phyloP scores from a whole-genome alignment of 257 asterid genomes.

The Solanum infundibuliforme region DNA sequence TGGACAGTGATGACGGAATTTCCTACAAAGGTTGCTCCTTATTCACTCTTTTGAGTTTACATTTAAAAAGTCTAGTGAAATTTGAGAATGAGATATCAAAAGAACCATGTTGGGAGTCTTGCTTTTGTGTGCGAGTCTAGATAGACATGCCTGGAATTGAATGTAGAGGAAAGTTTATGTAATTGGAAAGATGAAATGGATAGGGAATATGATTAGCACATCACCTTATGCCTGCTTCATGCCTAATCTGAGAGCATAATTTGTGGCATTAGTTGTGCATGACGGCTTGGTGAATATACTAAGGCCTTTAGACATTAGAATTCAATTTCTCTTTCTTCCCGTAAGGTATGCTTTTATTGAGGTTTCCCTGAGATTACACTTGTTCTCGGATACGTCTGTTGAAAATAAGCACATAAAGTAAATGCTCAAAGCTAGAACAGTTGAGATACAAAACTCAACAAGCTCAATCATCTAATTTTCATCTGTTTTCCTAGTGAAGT shows the following conservation, averaged over 20 bases:
- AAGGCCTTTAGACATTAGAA: neutral
- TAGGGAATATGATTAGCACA: neutral
- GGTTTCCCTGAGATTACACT: neutral
- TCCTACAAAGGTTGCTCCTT: constrained; percentile 50
- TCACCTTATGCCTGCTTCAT: neutral
- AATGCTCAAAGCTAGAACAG: neutral
- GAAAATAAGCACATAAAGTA: neutral
- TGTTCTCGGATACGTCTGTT: neutral
- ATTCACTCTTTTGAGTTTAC: neutral
- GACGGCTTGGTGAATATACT: neutral
- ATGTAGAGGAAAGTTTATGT: neutral
- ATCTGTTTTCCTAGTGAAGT: neutral
- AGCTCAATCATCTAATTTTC: neutral
- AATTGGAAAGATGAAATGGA: neutral
- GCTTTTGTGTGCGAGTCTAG: neutral
- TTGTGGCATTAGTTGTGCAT: neutral
- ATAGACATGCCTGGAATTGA: neutral
- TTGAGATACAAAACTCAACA: neutral
- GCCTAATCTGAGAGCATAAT: neutral
- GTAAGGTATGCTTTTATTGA: neutral
- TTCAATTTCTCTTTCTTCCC: neutral
- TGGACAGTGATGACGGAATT: constrained; percentile 89
- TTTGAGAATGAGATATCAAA: neutral
- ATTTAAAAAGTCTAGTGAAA: neutral
- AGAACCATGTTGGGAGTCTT: neutral